Conservation (phyloP, 768 basidiomycete species). For the Goffeauzyma gilvescens region DNA sequence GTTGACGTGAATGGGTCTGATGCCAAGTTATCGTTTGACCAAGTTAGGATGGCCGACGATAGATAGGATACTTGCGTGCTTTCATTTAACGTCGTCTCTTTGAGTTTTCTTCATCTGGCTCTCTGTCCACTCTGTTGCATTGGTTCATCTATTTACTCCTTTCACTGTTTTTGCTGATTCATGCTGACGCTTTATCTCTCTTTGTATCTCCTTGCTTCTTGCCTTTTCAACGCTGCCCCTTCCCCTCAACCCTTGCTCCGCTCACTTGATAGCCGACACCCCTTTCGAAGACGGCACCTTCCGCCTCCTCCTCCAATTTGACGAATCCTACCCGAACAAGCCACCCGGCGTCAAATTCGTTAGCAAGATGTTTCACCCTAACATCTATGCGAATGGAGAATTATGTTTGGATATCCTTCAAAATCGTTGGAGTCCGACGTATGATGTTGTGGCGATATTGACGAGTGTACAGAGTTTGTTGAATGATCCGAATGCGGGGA, state of each 20-base stretch:
- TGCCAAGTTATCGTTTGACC: no score
- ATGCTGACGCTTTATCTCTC: no score
- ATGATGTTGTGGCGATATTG: constrained; percentile 94
- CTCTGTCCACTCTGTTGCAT: no score
- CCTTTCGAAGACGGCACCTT: constrained; percentile 99
- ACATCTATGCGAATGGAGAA: constrained; percentile 95
- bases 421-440: constrained; percentile 96
- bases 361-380: constrained; percentile 92
- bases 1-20: no score
- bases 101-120: no score
- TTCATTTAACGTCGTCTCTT: no score
- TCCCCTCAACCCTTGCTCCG: neutral
- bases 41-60: no score
- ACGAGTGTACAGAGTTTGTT: constrained; percentile 88
- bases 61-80: no score
- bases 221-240: no score
- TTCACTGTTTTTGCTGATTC: no score
- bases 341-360: constrained; percentile 95
- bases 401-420: constrained; percentile 96
- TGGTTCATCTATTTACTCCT: no score
- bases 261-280: constrained; percentile 93
- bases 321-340: constrained; percentile 97
- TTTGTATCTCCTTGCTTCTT: no score
- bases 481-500: constrained; percentile 92
- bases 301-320: constrained; percentile 83